Evolutionary conservation across 116 monocot genomes (phyloP).

Genomic region (Iris pallida): DNA sequence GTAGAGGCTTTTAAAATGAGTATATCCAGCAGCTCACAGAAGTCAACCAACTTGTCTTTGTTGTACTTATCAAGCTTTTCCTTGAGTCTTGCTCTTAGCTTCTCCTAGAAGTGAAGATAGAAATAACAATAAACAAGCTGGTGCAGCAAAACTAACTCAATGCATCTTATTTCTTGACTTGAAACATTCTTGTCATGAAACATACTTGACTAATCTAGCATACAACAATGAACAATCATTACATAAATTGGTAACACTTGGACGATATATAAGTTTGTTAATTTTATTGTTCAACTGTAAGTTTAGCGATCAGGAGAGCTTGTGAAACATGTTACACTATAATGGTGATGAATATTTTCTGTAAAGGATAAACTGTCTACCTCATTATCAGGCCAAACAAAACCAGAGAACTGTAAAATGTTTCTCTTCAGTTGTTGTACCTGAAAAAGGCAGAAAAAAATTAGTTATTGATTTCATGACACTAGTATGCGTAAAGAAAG

Average conservation of each 20-base stretch:
- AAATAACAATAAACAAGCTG: not conserved
- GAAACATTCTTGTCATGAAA: too few species aligned
- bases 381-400: constrained; percentile 80
- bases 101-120: constrained; percentile 46
- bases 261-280: too few species aligned
- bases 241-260: too few species aligned
- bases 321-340: too few species aligned
- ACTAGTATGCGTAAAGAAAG: too few species aligned
- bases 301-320: too few species aligned
- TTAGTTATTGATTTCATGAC: not conserved
- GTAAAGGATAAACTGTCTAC: constrained; percentile 17
- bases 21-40: constrained; percentile 83
- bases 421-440: constrained; percentile 68
- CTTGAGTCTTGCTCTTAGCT: constrained; percentile 54
- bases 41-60: constrained; percentile 75
- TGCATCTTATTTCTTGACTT: too few species aligned
- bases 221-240: too few species aligned
- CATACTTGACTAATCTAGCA: too few species aligned
- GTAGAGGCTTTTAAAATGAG: constrained; percentile 33
- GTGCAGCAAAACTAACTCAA: too few species aligned
- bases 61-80: constrained; percentile 84
- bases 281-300: too few species aligned
- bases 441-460: constrained; percentile 28
- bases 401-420: constrained; percentile 85
- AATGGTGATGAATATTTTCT: too few species aligned